These are phyloP conservation scores for Cercospora canescens DNA, from an alignment of 2,329 filamentous ascomycete species.

Conservation along the genomic window DNA sequence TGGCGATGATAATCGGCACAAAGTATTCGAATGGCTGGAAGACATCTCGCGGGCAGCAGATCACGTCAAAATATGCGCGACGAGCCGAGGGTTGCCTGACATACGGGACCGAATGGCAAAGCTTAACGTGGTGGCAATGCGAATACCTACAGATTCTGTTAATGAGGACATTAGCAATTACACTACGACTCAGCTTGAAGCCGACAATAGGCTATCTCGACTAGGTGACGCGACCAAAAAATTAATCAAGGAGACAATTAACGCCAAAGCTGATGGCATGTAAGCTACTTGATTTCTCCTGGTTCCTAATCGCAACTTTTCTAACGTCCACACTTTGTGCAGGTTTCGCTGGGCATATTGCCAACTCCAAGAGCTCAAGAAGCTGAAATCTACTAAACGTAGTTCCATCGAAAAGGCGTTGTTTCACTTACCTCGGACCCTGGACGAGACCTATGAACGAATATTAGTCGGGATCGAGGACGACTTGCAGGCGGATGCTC, in stretches of 20 bases:
- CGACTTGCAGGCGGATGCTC: constrained; percentile 12
- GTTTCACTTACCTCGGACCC: constrained; percentile 21
- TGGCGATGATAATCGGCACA: constrained; percentile 12
- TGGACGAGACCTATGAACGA: constrained; percentile 32
- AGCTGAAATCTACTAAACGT: constrained; percentile 20
- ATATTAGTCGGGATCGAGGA: constrained; percentile 24
- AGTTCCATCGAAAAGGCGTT: constrained; percentile 20
- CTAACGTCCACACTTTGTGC: background rate
- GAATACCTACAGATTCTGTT: constrained; percentile 1
- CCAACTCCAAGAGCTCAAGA: constrained; percentile 29
- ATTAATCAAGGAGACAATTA: constrained; percentile 24
- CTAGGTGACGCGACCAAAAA: constrained; percentile 17
- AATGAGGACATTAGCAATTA: constrained; percentile 23
- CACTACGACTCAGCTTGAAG: constrained; percentile 13
- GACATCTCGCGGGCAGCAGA: constrained; percentile 8
- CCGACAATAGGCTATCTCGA: background rate
- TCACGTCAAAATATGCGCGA: constrained; percentile 21
- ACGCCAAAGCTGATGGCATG: constrained; percentile 29
- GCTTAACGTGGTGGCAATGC: constrained; percentile 4
- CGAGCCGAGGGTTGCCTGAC: constrained; percentile 21
- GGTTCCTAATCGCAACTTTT: background rate
- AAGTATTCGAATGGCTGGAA: constrained; percentile 14
- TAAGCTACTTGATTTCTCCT: constrained; percentile 11
- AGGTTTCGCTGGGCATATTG: constrained; percentile 34
- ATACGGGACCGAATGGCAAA: constrained; percentile 16